These are phyloP conservation scores for Pseudopyrenochaeta lycopersici DNA, from an alignment of 2,329 filamentous ascomycete species.

Conservation along the genomic window DNA sequence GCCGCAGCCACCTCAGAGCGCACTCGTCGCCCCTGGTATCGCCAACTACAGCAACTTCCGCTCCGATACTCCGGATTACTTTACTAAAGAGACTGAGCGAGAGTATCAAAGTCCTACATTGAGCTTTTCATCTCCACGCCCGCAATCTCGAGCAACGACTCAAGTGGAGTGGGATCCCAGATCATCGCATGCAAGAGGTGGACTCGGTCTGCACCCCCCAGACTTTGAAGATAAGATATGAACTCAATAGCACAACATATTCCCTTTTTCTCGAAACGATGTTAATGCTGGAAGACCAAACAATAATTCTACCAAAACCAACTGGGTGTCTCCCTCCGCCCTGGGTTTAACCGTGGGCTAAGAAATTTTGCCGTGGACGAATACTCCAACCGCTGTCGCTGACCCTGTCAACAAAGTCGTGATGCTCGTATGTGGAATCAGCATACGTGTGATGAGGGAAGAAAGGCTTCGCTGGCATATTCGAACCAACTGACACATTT, in stretches of 20 bases:
- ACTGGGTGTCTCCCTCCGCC: not conserved
- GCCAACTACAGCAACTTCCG: slow-evolving; percentile 33
- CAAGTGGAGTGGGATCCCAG: slow-evolving; percentile 49
- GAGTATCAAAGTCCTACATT: slow-evolving; percentile 49
- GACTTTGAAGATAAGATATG: slow-evolving; percentile 41
- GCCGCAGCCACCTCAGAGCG: slow-evolving; percentile 36
- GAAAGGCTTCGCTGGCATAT: not conserved
- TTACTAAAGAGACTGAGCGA: slow-evolving; percentile 47
- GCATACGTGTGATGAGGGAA: not conserved
- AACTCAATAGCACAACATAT: slow-evolving; percentile 15
- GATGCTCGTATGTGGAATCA: not conserved
- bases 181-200: slow-evolving; percentile 50
- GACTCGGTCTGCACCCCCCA: slow-evolving; percentile 50
- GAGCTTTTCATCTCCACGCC: slow-evolving; percentile 54
- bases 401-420: not conserved
- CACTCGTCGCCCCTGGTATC: slow-evolving; percentile 34
- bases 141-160: slow-evolving; percentile 39
- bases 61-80: slow-evolving; percentile 46
- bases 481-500: not conserved
- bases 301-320: not conserved
- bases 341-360: slow-evolving; percentile 9
- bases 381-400: not conserved
- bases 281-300: slow-evolving; percentile 1
- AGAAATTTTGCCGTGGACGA: not conserved
- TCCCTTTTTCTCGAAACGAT: slow-evolving; percentile 5